A percentile compares a stretch with the other conserved stretches of the same genome.
These are phyloP conservation scores for Abrus precatorius DNA, from an alignment of 306 rosid species.

Conservation along the genomic window DNA sequence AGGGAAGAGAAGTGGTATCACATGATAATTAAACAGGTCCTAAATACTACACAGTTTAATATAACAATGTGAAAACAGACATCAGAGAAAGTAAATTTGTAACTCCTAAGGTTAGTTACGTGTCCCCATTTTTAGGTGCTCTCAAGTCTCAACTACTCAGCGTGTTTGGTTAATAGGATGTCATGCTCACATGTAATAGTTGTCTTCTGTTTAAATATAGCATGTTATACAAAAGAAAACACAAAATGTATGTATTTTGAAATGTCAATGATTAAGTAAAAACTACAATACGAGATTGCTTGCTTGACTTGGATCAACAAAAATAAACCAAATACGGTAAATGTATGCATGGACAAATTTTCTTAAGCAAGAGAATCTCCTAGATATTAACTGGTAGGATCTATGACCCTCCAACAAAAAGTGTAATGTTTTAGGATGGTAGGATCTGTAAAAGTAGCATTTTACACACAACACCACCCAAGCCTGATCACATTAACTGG, in stretches of 20 bases:
- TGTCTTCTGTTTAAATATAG: neutral
- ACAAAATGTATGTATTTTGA: neutral
- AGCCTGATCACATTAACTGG: too few relatives aligned
- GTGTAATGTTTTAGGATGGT: too few relatives aligned
- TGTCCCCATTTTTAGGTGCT: neutral
- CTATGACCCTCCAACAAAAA: too few relatives aligned
- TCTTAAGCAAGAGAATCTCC: too few relatives aligned
- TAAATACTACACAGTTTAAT: conserved; percentile 14
- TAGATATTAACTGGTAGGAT: too few relatives aligned
- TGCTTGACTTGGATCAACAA: too few relatives aligned
- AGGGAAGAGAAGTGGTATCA: conserved; percentile 15
- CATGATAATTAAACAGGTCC: conserved; percentile 15
- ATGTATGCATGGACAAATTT: too few relatives aligned
- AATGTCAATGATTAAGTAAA: neutral
- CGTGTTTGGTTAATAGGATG: neutral
- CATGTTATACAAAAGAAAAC: neutral
- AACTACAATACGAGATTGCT: too few relatives aligned
- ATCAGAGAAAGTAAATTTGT: neutral
- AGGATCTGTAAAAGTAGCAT: too few relatives aligned
- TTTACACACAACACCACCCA: too few relatives aligned
- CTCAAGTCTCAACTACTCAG: neutral
- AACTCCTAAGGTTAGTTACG: conserved; percentile 7
- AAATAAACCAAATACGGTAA: too few relatives aligned
- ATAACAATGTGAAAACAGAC: neutral
- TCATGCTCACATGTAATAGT: neutral